phyloP scores from a whole-genome alignment of 768 basidiomycete genomes.

The Auriscalpium microsporum region DNA sequence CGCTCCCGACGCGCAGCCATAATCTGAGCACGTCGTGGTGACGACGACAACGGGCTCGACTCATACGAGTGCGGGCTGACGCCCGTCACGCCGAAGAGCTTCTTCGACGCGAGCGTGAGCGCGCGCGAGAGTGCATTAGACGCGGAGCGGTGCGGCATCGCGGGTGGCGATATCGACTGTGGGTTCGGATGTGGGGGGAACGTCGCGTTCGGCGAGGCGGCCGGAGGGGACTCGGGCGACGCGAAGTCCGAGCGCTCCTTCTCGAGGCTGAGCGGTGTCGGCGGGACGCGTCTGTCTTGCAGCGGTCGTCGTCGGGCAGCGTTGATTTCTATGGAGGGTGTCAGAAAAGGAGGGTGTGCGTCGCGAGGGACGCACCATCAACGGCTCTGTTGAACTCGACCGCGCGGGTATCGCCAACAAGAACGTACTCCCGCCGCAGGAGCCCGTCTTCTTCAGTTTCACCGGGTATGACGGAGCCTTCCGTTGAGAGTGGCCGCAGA shows the following conservation, averaged over 20 bases:
- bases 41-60: conserved; percentile 38
- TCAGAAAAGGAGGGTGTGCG: background rate
- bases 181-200: conserved; percentile 28
- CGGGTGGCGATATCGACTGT: conserved; percentile 60
- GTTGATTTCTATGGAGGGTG: conserved; percentile 46
- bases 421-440: conserved; percentile 82
- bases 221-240: conserved; percentile 17
- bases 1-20: conserved; percentile 30
- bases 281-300: conserved; percentile 40
- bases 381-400: conserved; percentile 90
- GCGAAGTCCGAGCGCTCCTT: conserved; percentile 34
- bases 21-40: conserved; percentile 50
- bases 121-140: conserved; percentile 74
- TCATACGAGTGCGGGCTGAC: conserved; percentile 23
- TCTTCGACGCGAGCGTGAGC: conserved; percentile 72
- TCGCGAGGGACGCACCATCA: conserved; percentile 54
- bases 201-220: conserved; percentile 15
- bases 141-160: conserved; percentile 44
- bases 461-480: conserved; percentile 66
- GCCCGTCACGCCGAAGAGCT: conserved; percentile 56
- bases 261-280: conserved; percentile 38
- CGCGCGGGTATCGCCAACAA: conserved; percentile 82
- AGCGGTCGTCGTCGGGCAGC: conserved; percentile 50
- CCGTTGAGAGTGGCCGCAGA: conserved; percentile 34
- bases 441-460: conserved; percentile 80